Evolutionary conservation across 2,329 filamentous ascomycete genomes (phyloP).

Genomic region (Penicillium freii): DNA sequence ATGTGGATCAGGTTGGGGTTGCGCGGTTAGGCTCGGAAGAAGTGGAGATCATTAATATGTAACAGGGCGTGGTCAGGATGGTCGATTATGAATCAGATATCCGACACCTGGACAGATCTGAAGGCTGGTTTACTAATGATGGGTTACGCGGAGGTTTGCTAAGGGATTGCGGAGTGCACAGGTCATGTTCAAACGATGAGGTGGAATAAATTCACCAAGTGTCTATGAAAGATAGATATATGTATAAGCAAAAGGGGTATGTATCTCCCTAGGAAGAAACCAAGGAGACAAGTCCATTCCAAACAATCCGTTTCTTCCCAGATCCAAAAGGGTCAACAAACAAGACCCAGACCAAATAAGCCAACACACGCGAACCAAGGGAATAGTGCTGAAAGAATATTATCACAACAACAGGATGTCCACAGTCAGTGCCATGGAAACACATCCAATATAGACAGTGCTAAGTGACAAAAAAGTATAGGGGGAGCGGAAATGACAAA

Average conservation of each 20-base stretch:
- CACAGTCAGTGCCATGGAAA: background rate
- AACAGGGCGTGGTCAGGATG: background rate
- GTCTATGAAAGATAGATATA: background rate
- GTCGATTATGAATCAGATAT: background rate
- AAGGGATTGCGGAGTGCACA: background rate
- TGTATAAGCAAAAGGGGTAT: constrained; percentile 3
- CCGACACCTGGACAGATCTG: background rate
- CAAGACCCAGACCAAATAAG: constrained; percentile 3
- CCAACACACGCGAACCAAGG: constrained; percentile 1
- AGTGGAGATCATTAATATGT: background rate
- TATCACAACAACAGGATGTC: background rate
- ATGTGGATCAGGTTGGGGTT: background rate
- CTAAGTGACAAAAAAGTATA: constrained; percentile 2
- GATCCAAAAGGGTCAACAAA: background rate
- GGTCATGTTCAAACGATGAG: background rate
- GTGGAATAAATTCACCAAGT: background rate
- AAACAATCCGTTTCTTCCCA: background rate
- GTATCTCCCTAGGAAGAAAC: constrained; percentile 1
- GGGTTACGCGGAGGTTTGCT: background rate
- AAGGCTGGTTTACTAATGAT: background rate
- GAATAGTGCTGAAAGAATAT: constrained; percentile 2
- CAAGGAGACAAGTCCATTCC: background rate
- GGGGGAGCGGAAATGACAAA: background rate
- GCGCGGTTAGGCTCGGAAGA: constrained; percentile 1
- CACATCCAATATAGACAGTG: constrained; percentile 1